These are phyloP conservation scores for Botryotinia globosa DNA, from an alignment of 2,329 filamentous ascomycete genomes.

Conservation along the genomic window DNA sequence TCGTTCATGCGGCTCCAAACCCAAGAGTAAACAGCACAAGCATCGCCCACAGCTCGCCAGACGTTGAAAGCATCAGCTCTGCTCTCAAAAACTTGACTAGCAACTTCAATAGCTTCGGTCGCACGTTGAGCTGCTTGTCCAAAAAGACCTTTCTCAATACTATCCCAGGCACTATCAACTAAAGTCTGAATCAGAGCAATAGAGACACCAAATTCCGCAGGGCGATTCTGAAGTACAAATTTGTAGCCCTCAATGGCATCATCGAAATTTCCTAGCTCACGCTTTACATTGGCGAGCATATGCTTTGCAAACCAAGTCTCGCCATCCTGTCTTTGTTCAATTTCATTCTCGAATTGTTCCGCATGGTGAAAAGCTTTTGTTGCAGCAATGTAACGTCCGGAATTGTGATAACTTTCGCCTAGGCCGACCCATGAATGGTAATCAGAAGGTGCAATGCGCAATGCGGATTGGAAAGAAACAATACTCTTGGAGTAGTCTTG, in stretches of 20 bases:
- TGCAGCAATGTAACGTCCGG: slow-evolving; percentile 89
- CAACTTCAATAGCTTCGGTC: slow-evolving; percentile 64
- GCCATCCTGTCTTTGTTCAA: slow-evolving; percentile 52
- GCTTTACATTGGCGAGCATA: slow-evolving; percentile 92
- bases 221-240: slow-evolving; percentile 64
- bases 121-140: slow-evolving; percentile 76
- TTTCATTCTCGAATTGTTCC: slow-evolving; percentile 65
- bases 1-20: slow-evolving; percentile 65
- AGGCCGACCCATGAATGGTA: slow-evolving; percentile 96
- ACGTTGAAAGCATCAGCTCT: slow-evolving; percentile 80
- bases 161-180: slow-evolving; percentile 75
- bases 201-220: slow-evolving; percentile 78
- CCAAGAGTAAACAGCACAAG: slow-evolving; percentile 78
- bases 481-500: slow-evolving; percentile 88
- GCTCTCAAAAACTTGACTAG: slow-evolving; percentile 56
- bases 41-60: slow-evolving; percentile 90
- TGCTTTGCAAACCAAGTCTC: slow-evolving; percentile 95
- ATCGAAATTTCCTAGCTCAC: slow-evolving; percentile 87
- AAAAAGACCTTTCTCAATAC: slow-evolving; percentile 79
- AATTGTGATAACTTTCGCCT: slow-evolving; percentile 96
- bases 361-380: slow-evolving; percentile 88
- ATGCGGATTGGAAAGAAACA: slow-evolving; percentile 84
- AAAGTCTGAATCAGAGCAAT: slow-evolving; percentile 86
- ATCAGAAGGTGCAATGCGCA: slow-evolving; percentile 78
- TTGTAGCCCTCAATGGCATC: slow-evolving; percentile 76